These are phyloP conservation scores for Globisporangium cederbergense DNA, from an alignment of 352 stramenopile genomes.

Conservation along the genomic window DNA sequence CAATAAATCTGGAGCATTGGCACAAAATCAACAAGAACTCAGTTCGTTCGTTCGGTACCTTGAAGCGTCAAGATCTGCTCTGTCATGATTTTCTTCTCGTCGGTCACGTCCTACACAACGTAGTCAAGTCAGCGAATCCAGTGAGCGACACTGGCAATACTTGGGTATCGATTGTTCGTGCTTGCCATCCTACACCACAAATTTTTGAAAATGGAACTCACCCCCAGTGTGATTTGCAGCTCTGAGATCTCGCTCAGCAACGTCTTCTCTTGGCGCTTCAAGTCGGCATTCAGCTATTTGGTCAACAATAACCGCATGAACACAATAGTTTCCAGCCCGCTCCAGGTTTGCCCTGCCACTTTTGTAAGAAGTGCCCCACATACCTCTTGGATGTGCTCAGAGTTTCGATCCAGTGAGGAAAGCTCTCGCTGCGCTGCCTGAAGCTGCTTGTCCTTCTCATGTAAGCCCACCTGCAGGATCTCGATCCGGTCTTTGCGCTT, in stretches of 20 bases:
- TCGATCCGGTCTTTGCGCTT: constrained; percentile 40
- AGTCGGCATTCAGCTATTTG: constrained; percentile 36
- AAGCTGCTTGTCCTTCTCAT: constrained; percentile 47
- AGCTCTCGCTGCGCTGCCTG: constrained; percentile 40
- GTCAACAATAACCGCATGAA: background rate
- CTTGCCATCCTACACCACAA: background rate
- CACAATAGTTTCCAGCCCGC: background rate
- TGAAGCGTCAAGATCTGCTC: constrained; percentile 50
- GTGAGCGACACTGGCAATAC: background rate
- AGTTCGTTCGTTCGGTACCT: constrained; percentile 24
- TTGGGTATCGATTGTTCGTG: background rate
- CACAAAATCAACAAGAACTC: constrained; percentile 6
- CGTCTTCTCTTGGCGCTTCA: constrained; percentile 46
- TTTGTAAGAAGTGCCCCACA: background rate
- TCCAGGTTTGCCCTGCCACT: background rate
- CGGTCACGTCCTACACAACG: constrained; percentile 35
- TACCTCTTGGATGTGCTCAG: constrained; percentile 48
- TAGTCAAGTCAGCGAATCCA: background rate
- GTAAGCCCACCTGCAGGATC: constrained; percentile 32
- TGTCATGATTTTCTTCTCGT: constrained; percentile 53
- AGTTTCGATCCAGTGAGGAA: constrained; percentile 30
- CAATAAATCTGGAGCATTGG: background rate
- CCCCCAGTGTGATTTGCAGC: constrained; percentile 43
- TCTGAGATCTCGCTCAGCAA: constrained; percentile 51
- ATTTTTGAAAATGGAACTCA: constrained; percentile 17